Base-by-base conservation (phyloP, 768 basidiomycete genomes). In the Rhizopogon roseolus region DNA sequence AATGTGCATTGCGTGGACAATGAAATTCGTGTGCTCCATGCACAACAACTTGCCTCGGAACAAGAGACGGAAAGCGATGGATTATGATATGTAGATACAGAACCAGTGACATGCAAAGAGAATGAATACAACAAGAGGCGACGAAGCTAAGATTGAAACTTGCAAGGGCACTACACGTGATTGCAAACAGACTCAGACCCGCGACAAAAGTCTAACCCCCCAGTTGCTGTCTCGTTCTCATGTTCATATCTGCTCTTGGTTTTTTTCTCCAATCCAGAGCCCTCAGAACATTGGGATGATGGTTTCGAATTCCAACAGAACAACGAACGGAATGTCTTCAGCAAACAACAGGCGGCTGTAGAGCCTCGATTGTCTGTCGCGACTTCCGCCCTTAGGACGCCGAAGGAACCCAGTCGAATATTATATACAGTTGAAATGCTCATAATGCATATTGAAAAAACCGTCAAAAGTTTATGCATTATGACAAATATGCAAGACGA, bases 251-350 rank as follows among this genome's bases (percentile, higher is more conserved):
- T n/a, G n/a, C n/a, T n/a, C n/a, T n/a, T n/a, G 25, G 28, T 34
- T 25, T 53, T 9, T 37, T 48, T 11, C n/a, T 59, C n/a, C 57
- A 25, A 32, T 50, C 4, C 53, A 74, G 75, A 70, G 54, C 68
- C 78, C 5, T 74, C 81, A 52, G 88, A 90, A 69, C 88, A 83
- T 67, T 90, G 88, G 88, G 88, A 90, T 71, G 87, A 88, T 58
- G 87, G 89, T 65, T 89, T 88, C 61, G 85, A 86, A 64, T 88
- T 88, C 64, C 64, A 71, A 46, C 70, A 66, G 37, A 55, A 48
- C 53, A 59, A 46, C 46, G 55, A 58, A 68, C 73, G 53, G 61
- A 62, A 58, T 40, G 46, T 54, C 32, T 50, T 60, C 55, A 56
- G 45, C 58, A 63, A 49, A 50, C 25, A 27, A 13, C 57, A 49